These are phyloP conservation scores for Annulohypoxylon bovei DNA, from an alignment of 495 filamentous ascomycete species.

Conservation along the genomic window DNA sequence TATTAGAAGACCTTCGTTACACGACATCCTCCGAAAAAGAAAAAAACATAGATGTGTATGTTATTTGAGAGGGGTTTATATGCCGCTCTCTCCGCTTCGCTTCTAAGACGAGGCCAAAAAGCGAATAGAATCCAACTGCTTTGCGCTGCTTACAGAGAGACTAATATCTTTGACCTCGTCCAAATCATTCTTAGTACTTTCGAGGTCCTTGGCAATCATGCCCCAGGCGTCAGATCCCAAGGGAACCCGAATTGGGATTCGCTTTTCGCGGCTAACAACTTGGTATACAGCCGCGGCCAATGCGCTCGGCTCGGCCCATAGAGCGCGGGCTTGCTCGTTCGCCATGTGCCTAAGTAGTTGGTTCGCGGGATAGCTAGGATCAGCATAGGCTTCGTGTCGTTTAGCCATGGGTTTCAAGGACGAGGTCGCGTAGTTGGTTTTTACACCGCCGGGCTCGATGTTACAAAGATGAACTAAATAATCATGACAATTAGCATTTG, in stretches of 20 bases:
- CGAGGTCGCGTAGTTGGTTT: slow-evolving; percentile 54
- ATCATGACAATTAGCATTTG: neutral
- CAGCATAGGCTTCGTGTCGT: slow-evolving; percentile 53
- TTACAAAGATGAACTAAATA: slow-evolving; percentile 55
- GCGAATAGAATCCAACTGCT: slow-evolving; percentile 40
- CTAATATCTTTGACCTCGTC: slow-evolving; percentile 51
- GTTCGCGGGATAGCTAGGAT: slow-evolving; percentile 49
- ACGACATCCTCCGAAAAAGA: too few species aligned
- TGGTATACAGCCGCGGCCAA: slow-evolving; percentile 53
- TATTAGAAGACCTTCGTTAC: too few species aligned
- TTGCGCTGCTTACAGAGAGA: slow-evolving; percentile 43
- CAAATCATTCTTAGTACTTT: slow-evolving; percentile 39
- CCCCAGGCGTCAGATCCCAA: slow-evolving; percentile 57
- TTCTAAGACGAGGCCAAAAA: too few species aligned
- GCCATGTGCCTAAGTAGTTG: slow-evolving; percentile 48
- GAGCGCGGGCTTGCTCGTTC: slow-evolving; percentile 42
- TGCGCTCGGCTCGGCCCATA: slow-evolving; percentile 50
- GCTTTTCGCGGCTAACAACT: slow-evolving; percentile 48
- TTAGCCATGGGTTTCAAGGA: slow-evolving; percentile 34
- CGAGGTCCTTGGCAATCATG: slow-evolving; percentile 44
- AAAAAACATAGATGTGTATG: too few species aligned
- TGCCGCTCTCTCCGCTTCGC: too few species aligned
- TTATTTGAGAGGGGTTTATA: too few species aligned
- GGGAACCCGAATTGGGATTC: slow-evolving; percentile 57
- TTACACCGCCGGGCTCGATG: slow-evolving; percentile 62